Evolutionary conservation across 257 asterid species (phyloP).

Genomic region (Solanum megistacrolobum): DNA sequence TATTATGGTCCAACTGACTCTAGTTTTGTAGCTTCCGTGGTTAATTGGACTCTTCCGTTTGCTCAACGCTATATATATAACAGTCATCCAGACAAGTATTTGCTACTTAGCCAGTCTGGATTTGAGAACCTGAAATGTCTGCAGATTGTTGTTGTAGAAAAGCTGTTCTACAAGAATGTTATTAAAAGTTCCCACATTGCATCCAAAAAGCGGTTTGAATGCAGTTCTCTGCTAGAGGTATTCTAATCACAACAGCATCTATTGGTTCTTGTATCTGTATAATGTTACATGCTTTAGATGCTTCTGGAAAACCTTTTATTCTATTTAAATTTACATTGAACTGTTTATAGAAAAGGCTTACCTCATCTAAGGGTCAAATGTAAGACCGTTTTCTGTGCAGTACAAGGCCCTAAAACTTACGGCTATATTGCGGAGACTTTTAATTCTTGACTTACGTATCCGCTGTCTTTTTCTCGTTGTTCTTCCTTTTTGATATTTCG

Average conservation of each 20-base stretch:
- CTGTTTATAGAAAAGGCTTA: neutral
- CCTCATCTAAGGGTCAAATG: neutral
- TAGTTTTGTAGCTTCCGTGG: conserved; percentile 42
- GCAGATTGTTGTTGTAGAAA: conserved; percentile 53
- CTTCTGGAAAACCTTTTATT: neutral
- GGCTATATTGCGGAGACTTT: neutral
- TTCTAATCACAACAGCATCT: neutral
- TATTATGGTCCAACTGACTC: conserved; percentile 44
- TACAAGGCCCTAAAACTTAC: neutral
- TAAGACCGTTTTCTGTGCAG: neutral
- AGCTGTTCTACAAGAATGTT: conserved; percentile 59
- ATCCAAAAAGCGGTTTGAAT: conserved; percentile 49
- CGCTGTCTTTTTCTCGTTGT: neutral
- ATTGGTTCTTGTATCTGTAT: neutral
- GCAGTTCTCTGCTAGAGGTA: conserved; percentile 82
- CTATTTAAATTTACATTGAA: neutral
- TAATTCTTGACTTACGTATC: neutral
- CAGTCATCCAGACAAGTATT: conserved; percentile 41
- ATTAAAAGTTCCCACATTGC: conserved; percentile 31
- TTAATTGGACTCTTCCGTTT: conserved; percentile 85
- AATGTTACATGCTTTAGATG: neutral
- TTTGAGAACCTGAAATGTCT: conserved; percentile 39
- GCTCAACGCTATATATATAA: conserved; percentile 75
- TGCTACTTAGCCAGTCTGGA: conserved; percentile 42
- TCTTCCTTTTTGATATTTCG: neutral